phyloP scores from a whole-genome alignment of 1,284 basidiomycete species.

The Cryptococcus sp. region DNA sequence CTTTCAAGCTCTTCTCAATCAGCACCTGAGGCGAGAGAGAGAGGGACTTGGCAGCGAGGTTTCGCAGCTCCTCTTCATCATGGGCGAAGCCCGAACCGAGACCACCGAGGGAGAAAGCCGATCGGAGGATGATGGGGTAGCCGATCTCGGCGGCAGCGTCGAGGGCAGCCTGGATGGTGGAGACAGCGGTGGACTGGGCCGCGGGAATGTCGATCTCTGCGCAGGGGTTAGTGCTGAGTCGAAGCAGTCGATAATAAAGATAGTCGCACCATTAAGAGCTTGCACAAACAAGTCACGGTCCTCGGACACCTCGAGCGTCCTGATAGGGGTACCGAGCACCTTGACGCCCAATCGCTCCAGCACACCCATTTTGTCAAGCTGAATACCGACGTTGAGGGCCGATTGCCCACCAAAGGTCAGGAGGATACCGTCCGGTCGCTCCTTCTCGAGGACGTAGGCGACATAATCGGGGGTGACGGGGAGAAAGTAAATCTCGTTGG shows the following conservation, averaged over 20 bases:
- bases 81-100: conserved; percentile 98
- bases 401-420: conserved; percentile 98
- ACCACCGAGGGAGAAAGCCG: conserved; percentile 97
- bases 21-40: conserved; percentile 92
- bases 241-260: not conserved
- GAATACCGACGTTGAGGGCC: conserved; percentile 96
- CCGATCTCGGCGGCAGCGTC: conserved; percentile 87
- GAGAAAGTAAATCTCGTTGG: conserved; percentile 95
- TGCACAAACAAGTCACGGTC: conserved; percentile 97
- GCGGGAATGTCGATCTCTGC: conserved; percentile 94
- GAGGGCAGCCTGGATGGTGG: conserved; percentile 88
- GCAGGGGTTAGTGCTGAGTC: not conserved
- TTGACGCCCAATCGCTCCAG: conserved; percentile 90
- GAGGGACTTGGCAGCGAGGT: conserved; percentile 87
- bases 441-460: conserved; percentile 97
- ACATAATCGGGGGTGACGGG: conserved; percentile 97
- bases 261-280: conserved; percentile 77
- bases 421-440: conserved; percentile 93
- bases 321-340: conserved; percentile 93
- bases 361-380: conserved; percentile 95
- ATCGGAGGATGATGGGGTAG: conserved; percentile 96
- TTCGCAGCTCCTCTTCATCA: conserved; percentile 89
- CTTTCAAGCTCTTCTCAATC: conserved; percentile 97
- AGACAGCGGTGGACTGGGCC: conserved; percentile 95
- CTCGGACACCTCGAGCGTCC: conserved; percentile 92